Percentiles rank a stretch among this genome's conserved stretches.
phyloP scores from a whole-genome alignment of 305 asterid species.

The Fraxinus nigra region DNA sequence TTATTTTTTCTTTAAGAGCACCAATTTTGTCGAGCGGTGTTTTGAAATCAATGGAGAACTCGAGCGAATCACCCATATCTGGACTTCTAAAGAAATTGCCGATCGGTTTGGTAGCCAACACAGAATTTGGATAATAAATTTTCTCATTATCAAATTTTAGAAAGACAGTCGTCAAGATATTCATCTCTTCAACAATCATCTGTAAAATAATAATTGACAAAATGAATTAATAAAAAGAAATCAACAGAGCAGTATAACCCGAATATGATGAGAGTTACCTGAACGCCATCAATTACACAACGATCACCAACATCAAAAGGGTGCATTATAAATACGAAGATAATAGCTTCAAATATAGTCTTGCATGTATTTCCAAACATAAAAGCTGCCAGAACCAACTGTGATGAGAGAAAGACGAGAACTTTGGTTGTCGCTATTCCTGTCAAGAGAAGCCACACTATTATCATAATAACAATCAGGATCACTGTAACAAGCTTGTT shows the following conservation, averaged over 20 bases:
- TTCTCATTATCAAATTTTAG: constrained; percentile 28
- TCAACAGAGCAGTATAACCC: not conserved
- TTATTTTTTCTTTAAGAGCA: constrained; percentile 25
- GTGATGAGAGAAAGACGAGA: constrained; percentile 29
- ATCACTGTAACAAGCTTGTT: constrained; percentile 23
- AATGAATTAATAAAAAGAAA: not conserved
- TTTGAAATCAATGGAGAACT: constrained; percentile 30
- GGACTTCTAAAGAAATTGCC: constrained; percentile 32
- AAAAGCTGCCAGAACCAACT: constrained; percentile 23
- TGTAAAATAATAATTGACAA: not conserved
- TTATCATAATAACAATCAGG: constrained; percentile 9
- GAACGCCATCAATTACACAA: constrained; percentile 29
- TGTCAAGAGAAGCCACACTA: constrained; percentile 27
- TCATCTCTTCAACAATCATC: constrained; percentile 39
- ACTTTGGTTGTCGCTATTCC: constrained; percentile 25
- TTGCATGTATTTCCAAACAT: constrained; percentile 30
- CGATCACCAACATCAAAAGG: constrained; percentile 35
- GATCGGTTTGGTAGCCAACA: constrained; percentile 29
- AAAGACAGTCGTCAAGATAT: constrained; percentile 28
- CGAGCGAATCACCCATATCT: constrained; percentile 26
- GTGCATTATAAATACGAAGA: constrained; percentile 24
- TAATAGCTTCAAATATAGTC: constrained; percentile 27
- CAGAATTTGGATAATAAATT: constrained; percentile 27
- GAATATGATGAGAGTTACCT: constrained; percentile 18
- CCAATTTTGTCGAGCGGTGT: constrained; percentile 31